phyloP scores from a whole-genome alignment of 1,139 yeast genomes.

The Candida sp. region DNA sequence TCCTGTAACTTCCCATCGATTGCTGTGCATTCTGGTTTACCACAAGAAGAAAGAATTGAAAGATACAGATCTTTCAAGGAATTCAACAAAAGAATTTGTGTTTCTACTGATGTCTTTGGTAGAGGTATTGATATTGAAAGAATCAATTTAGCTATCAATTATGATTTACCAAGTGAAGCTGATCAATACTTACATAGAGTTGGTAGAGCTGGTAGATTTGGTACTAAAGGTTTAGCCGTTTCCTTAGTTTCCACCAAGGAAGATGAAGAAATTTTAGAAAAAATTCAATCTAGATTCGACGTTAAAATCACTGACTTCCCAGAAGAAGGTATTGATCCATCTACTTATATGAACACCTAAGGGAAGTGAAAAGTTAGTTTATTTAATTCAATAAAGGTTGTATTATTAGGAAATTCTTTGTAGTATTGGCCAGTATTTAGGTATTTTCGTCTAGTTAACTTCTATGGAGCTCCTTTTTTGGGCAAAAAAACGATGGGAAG shows the following conservation, averaged over 20 bases:
- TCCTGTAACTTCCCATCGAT: constrained; percentile 97
- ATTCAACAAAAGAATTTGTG: constrained; percentile 98
- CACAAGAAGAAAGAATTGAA: constrained; percentile 97
- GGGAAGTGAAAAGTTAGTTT: constrained; percentile 1
- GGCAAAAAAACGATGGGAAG: too few species aligned
- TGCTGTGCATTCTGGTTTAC: constrained; percentile 94
- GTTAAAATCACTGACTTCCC: constrained; percentile 95
- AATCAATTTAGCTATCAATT: constrained; percentile 95
- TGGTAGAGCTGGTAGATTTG: constrained; percentile 99
- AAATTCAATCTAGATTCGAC: constrained; percentile 96
- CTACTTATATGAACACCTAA: constrained; percentile 95
- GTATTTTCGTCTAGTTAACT: too few species aligned
- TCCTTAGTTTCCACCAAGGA: constrained; percentile 84
- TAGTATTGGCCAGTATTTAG: background rate
- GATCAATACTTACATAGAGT: constrained; percentile 99
- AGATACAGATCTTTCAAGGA: constrained; percentile 96
- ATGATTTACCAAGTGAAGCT: constrained; percentile 88
- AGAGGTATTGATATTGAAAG: constrained; percentile 99
- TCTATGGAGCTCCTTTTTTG: too few species aligned
- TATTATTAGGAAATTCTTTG: constrained; percentile 1
- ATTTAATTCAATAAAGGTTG: constrained; percentile 2
- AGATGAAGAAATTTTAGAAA: constrained; percentile 86
- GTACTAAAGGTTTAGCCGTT: constrained; percentile 97
- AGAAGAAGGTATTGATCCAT: constrained; percentile 97
- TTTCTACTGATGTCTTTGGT: constrained; percentile 97